These are phyloP conservation scores for Hordeum pubiflorum DNA, from an alignment of 202 grass and related monocot species.

Conservation along the genomic window DNA sequence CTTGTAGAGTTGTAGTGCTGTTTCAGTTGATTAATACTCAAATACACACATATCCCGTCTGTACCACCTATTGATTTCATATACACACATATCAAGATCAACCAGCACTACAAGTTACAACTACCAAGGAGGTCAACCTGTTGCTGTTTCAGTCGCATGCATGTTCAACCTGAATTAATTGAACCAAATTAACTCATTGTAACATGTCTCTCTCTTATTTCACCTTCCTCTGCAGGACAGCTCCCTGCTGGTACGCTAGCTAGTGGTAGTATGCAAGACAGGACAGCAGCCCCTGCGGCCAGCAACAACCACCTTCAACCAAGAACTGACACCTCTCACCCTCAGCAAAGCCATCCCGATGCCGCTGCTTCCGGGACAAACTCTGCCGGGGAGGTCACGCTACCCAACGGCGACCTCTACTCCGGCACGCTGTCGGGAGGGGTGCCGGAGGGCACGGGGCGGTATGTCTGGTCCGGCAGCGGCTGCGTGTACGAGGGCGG, in stretches of 20 bases:
- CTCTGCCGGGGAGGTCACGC: conserved; percentile 39
- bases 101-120: neutral
- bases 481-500: conserved; percentile 75
- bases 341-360: neutral
- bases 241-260: neutral
- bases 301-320: neutral
- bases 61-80: too few species aligned
- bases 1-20: too few species aligned
- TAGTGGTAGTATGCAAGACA: neutral
- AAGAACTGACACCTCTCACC: neutral
- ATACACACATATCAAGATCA: neutral
- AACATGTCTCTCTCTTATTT: neutral
- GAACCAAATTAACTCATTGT: neutral
- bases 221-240: neutral
- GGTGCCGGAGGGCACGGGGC: conserved; percentile 71
- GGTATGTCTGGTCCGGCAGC: conserved; percentile 59
- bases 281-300: neutral
- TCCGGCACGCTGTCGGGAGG: conserved; percentile 58
- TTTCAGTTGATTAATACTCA: too few species aligned
- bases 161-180: neutral
- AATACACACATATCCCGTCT: too few species aligned
- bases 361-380: conserved; percentile 21
- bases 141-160: neutral
- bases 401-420: conserved; percentile 75
- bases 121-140: neutral